Evolutionary conservation across 768 basidiomycete species (phyloP).

Genomic region (Clitopilus passeckerianus): DNA sequence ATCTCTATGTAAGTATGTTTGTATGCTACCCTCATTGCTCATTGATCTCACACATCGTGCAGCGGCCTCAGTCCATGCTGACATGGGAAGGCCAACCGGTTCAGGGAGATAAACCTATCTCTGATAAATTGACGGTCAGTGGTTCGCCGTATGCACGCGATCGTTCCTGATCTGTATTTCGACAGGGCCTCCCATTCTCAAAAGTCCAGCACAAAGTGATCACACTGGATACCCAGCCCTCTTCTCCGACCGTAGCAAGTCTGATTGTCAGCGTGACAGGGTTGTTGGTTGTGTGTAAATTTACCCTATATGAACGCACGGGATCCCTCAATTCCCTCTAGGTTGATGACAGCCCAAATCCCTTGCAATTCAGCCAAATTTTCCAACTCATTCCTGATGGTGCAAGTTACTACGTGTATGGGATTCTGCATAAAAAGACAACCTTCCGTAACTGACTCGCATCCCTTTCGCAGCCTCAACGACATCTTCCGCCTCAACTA

Average conservation of each 20-base stretch:
- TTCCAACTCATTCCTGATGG: slow-evolving; percentile 88
- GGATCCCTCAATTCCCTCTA: slow-evolving; percentile 20
- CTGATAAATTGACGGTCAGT: slow-evolving; percentile 68
- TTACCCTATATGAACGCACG: neutral
- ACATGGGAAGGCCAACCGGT: slow-evolving; percentile 67
- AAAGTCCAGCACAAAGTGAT: slow-evolving; percentile 77
- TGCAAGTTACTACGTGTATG: slow-evolving; percentile 80
- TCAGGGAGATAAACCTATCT: slow-evolving; percentile 50
- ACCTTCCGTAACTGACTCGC: too few relatives aligned
- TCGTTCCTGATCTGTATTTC: neutral
- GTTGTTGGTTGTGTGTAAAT: slow-evolving; percentile 54
- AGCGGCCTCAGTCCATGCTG: slow-evolving; percentile 84
- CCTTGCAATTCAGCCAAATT: slow-evolving; percentile 87
- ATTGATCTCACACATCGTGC: slow-evolving; percentile 21
- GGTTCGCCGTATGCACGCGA: neutral
- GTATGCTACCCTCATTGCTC: slow-evolving; percentile 3
- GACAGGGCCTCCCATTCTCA: slow-evolving; percentile 74
- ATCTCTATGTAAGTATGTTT: slow-evolving; percentile 71
- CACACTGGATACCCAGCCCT: slow-evolving; percentile 88
- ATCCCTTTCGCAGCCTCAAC: slow-evolving; percentile 50
- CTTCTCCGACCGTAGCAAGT: slow-evolving; percentile 48
- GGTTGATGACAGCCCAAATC: slow-evolving; percentile 78
- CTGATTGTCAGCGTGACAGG: slow-evolving; percentile 89
- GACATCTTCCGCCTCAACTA: slow-evolving; percentile 92
- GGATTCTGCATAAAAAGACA: slow-evolving; percentile 6